Conservation (phyloP, 306 rosid genomes). For the Chamaecrista fasciculata region DNA sequence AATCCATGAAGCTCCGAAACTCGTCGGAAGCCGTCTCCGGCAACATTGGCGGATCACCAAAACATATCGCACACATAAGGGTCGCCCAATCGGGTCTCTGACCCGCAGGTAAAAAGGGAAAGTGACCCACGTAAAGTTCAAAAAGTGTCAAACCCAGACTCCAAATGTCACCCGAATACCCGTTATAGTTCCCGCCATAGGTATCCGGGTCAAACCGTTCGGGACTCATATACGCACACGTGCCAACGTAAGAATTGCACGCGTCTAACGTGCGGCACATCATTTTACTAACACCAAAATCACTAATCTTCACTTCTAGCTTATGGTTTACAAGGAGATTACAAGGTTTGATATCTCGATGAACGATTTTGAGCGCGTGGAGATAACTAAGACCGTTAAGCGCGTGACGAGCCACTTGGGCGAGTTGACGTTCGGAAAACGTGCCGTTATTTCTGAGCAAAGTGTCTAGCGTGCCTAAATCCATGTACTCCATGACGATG, state of each 20-base stretch:
- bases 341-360: conserved; percentile 84
- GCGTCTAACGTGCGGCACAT: conserved; percentile 72
- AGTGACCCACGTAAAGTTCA: conserved; percentile 89
- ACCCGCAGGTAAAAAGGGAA: conserved; percentile 76
- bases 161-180: conserved; percentile 84
- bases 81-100: conserved; percentile 93
- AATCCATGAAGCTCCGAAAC: conserved; percentile 58
- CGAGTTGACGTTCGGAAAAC: conserved; percentile 50
- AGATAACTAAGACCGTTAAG: conserved; percentile 70
- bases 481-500: conserved; percentile 81
- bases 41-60: conserved; percentile 67
- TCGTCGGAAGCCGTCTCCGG: conserved; percentile 60
- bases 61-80: conserved; percentile 87
- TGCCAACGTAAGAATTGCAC: conserved; percentile 86
- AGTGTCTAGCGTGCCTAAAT: conserved; percentile 61
- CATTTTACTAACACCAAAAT: conserved; percentile 83
- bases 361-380: conserved; percentile 73
- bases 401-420: conserved; percentile 60
- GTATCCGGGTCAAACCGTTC: conserved; percentile 89
- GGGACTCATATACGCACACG: conserved; percentile 98
- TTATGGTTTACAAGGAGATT: conserved; percentile 57
- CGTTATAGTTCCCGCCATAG: conserved; percentile 76
- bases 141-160: conserved; percentile 81
- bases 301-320: conserved; percentile 75
- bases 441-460: conserved; percentile 45